Evolutionary conservation across 352 stramenopile genomes (phyloP).

Genomic region (Phytophthora nicotianae): DNA sequence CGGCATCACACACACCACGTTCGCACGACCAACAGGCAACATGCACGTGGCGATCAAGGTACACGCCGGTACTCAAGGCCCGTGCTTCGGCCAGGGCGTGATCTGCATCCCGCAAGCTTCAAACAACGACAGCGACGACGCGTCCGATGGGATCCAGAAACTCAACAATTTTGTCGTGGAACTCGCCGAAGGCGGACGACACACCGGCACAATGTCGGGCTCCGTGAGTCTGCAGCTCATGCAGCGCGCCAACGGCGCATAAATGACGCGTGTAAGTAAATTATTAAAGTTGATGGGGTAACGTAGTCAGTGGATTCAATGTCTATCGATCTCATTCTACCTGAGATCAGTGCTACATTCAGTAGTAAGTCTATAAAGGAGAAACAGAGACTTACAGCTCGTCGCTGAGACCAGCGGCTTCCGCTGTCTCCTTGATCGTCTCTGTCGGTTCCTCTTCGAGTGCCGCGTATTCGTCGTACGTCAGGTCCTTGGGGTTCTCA

Average conservation of each 20-base stretch:
- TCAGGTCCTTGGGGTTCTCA: constrained; percentile 27
- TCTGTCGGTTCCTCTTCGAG: constrained; percentile 32
- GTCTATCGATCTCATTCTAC: constrained; percentile 37
- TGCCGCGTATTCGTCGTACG: constrained; percentile 34
- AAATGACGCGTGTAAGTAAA: constrained; percentile 25
- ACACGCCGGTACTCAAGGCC: constrained; percentile 47
- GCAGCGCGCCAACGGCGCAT: constrained; percentile 33
- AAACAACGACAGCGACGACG: constrained; percentile 27
- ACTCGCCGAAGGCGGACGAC: constrained; percentile 58
- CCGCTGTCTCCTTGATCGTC: constrained; percentile 23
- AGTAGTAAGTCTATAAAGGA: constrained; percentile 24
- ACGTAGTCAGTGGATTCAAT: constrained; percentile 35
- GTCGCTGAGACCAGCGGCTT: constrained; percentile 30
- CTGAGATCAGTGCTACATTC: constrained; percentile 15
- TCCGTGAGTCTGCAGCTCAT: constrained; percentile 42
- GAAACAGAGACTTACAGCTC: constrained; percentile 38
- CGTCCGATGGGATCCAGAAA: constrained; percentile 25
- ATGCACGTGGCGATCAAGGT: constrained; percentile 84
- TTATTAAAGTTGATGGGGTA: constrained; percentile 32
- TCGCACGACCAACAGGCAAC: constrained; percentile 49
- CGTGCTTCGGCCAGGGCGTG: constrained; percentile 70
- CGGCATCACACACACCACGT: constrained; percentile 63
- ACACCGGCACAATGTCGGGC: constrained; percentile 64
- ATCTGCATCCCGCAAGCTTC: constrained; percentile 57
- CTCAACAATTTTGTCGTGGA: constrained; percentile 55